Conservation (phyloP, 768 basidiomycete genomes). For the Inosperma sp. region DNA sequence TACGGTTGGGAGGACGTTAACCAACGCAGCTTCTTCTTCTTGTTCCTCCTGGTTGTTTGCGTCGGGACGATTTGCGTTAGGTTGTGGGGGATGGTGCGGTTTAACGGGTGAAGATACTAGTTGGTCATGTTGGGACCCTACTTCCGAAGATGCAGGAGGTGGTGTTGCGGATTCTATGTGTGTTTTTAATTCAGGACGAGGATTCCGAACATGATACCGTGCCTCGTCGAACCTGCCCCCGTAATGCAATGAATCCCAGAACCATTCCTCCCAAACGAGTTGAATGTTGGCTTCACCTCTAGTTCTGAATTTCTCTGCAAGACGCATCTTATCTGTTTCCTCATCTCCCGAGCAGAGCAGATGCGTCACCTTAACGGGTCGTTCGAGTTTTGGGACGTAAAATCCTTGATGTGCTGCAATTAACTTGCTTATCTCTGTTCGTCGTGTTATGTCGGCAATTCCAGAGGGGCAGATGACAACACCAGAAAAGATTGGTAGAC, state of each 20-base stretch:
- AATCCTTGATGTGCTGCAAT: conserved; percentile 58
- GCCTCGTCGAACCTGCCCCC: conserved; percentile 68
- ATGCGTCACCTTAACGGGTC: conserved; percentile 80
- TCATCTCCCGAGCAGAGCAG: conserved; percentile 68
- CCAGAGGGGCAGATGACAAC: conserved; percentile 74
- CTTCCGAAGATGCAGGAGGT: conserved; percentile 20
- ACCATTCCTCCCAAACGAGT: conserved; percentile 94
- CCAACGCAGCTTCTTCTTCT: conserved; percentile 55
- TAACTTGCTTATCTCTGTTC: conserved; percentile 59
- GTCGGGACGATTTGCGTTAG: conserved; percentile 8
- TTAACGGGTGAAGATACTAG: conserved; percentile 19
- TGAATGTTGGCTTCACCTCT: conserved; percentile 68
- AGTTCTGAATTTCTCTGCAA: conserved; percentile 69
- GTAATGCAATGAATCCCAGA: conserved; percentile 85
- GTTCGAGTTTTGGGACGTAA: conserved; percentile 72
- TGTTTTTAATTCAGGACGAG: conserved; percentile 54
- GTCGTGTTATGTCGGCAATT: conserved; percentile 54
- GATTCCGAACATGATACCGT: conserved; percentile 52
- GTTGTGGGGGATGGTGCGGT: conserved; percentile 15
- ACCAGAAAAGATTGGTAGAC: conserved; percentile 68
- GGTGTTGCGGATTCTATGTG: conserved; percentile 23
- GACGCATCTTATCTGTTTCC: conserved; percentile 72
- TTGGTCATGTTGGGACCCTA: conserved; percentile 21
- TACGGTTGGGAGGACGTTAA: conserved; percentile 55
- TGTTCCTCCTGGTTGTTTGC: conserved; percentile 23